Evolutionary conservation across 1,284 basidiomycete genomes (phyloP), one percentile per base, ranked within the genome.

Genomic region (Apiotrichum mycotoxinovorans): DNA sequence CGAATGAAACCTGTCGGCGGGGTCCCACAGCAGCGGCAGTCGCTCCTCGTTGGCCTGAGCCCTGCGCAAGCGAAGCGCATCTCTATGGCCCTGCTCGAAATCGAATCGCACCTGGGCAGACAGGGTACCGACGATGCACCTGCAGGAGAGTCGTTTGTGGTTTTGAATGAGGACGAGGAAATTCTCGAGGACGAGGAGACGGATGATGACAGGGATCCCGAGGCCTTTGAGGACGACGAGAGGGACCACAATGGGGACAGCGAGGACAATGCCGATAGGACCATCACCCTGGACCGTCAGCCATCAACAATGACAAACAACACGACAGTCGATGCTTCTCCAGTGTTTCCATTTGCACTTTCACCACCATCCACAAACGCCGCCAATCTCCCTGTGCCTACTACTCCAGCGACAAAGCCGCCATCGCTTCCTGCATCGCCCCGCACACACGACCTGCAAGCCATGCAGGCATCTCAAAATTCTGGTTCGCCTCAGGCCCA

Each of bases 41-140:
- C 70, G 12, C 48, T 71, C 22, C 56, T 76, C 5, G 56, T 64
- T 4, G 66, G 63, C 11, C 51, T 74, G 46, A 68, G 65, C 33
- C 65, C 70, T 0, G 66, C 68, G 9, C 72, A 74, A 56, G 61
- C 68, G 17, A 72, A 72, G 54, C 63, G 74, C 12, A 72, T 76
- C 15, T 76, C 74, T 0, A 46, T 65, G 42, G 74, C 74, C 4
- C 57, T 76, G 22, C 49, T 68, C 12, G 72, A 74, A 52, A 72
- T 74, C 48, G 72, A 70, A 34, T 61, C 59, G 17, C 56, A 66
- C 40, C 58, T 72, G 18, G 60, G 52, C 26, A 51, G 26, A 9
- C 44, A 48, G 46, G 46, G 41, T 14, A 27, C 37, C 11, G 57
- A 64, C 15, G 59, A 54, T 12, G 41, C 44, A 9, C 26, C n/a